Conservation (phyloP, 768 basidiomycete genomes). For the Trametes villosa region DNA sequence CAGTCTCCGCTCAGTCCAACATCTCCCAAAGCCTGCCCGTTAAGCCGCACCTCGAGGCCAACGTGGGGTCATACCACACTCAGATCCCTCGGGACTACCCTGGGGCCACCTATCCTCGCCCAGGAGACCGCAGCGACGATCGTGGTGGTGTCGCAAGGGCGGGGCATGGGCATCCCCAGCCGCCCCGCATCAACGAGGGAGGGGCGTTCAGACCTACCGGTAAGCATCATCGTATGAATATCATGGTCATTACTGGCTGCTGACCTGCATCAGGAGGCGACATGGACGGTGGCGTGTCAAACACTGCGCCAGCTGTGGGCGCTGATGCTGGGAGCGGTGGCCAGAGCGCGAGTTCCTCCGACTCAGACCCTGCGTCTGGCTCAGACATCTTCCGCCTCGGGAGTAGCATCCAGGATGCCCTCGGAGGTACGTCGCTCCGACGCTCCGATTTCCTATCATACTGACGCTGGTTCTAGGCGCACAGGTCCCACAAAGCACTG, state of each 20-base stretch:
- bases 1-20: slow-evolving; percentile 11
- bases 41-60: neutral
- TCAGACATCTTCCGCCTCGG: neutral
- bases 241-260: too few species aligned
- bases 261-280: too few species aligned
- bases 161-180: neutral
- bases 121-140: neutral
- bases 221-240: too few species aligned
- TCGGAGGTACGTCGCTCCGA: neutral
- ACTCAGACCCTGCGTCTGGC: slow-evolving; percentile 4
- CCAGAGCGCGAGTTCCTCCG: neutral
- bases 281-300: slow-evolving; percentile 14
- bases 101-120: neutral
- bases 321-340: slow-evolving; percentile 11
- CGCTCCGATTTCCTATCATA: neutral
- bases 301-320: slow-evolving; percentile 11
- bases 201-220: too few species aligned
- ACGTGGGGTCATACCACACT: neutral
- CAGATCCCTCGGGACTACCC: neutral
- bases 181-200: neutral
- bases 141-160: neutral
- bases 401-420: neutral
- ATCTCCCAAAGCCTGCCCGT: neutral
- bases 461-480: neutral
- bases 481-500: too few species aligned